Evolutionary conservation across 495 filamentous ascomycete species (phyloP).

Genomic region (Penicillium pulvis): DNA sequence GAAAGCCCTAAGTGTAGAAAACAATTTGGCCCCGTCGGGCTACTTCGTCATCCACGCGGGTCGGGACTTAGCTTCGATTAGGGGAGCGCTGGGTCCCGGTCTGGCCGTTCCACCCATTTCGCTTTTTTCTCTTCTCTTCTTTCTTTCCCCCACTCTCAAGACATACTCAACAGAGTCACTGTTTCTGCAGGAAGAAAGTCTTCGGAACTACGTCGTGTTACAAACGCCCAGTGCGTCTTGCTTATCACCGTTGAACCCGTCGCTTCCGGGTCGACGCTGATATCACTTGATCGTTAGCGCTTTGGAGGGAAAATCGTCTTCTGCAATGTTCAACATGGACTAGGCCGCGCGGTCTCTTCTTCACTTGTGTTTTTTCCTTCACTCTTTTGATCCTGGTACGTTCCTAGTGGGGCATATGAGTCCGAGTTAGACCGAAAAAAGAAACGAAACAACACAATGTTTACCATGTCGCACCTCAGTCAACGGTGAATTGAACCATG

Average conservation of each 20-base stretch:
- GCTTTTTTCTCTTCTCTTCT: slow-evolving; percentile 16
- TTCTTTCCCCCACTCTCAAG: slow-evolving; percentile 10
- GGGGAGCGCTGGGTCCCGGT: slow-evolving; percentile 28
- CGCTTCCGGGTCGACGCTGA: slow-evolving; percentile 15
- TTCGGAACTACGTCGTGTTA: slow-evolving; percentile 3
- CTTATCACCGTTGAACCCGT: slow-evolving; percentile 13
- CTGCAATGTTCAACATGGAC: slow-evolving; percentile 23
- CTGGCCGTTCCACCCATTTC: slow-evolving; percentile 18
- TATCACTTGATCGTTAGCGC: slow-evolving; percentile 3
- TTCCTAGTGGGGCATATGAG: background rate
- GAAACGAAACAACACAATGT: background rate
- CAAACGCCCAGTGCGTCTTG: slow-evolving; percentile 12
- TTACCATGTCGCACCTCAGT: background rate
- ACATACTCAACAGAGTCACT: slow-evolving; percentile 8
- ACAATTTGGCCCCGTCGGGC: slow-evolving; percentile 18
- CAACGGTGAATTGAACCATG: background rate
- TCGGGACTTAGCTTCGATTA: slow-evolving; percentile 30
- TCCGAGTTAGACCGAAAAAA: background rate
- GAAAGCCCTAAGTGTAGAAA: background rate
- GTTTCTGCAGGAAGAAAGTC: slow-evolving; percentile 1
- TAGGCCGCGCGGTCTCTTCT: slow-evolving; percentile 15
- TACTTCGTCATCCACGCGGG: slow-evolving; percentile 30
- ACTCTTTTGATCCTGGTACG: slow-evolving; percentile 23
- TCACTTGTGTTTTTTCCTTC: slow-evolving; percentile 12
- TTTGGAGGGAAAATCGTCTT: slow-evolving; percentile 4